Evolutionary conservation across 2,329 filamentous ascomycete species (phyloP).

Genomic region (Aspergillus nomiae): DNA sequence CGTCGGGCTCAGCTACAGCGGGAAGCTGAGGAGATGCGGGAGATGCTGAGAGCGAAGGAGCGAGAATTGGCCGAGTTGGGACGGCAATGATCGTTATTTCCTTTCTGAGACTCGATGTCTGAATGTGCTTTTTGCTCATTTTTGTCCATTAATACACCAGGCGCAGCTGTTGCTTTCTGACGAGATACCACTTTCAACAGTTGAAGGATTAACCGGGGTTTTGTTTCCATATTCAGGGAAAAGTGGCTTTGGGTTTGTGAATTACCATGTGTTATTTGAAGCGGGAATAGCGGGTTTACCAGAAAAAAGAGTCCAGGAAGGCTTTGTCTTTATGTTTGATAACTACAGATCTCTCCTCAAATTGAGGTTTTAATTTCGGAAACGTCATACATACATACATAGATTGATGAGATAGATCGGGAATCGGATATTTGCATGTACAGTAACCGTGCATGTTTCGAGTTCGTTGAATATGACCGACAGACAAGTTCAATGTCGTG

Average conservation of each 20-base stretch:
- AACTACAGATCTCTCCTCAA: conserved; percentile 2
- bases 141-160: conserved; percentile 17
- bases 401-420: background rate
- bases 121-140: conserved; percentile 8
- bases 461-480: background rate
- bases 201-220: conserved; percentile 17
- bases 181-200: conserved; percentile 23
- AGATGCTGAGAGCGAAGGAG: conserved; percentile 72
- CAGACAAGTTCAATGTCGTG: background rate
- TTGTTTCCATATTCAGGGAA: conserved; percentile 13
- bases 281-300: conserved; percentile 22
- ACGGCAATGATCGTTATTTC: conserved; percentile 20
- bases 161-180: conserved; percentile 20
- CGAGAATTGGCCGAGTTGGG: conserved; percentile 65
- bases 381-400: background rate
- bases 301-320: conserved; percentile 10
- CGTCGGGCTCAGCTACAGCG: conserved; percentile 66
- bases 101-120: conserved; percentile 11
- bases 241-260: conserved; percentile 7
- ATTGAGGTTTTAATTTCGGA: background rate
- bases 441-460: background rate
- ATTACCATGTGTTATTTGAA: conserved; percentile 17
- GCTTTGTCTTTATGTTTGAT: conserved; percentile 1
- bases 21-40: conserved; percentile 76
- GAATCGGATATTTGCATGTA: background rate